These are phyloP conservation scores for Neurospora discreta DNA, from an alignment of 495 filamentous ascomycete species.

Conservation along the genomic window DNA sequence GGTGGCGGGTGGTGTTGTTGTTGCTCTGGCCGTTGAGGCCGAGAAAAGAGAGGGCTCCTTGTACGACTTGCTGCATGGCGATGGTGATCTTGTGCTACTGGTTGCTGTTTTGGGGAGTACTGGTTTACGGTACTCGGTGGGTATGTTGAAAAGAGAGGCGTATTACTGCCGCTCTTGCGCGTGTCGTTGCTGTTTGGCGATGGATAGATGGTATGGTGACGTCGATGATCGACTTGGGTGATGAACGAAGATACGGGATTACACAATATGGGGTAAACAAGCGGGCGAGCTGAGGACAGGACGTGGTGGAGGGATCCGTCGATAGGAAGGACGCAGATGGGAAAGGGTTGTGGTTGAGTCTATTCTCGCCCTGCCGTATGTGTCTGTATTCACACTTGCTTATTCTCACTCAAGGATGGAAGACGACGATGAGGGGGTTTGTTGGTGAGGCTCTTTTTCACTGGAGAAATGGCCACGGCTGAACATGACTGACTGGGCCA, in stretches of 20 bases:
- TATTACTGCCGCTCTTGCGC: neutral
- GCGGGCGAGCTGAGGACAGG: neutral
- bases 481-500: neutral
- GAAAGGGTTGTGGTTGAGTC: neutral
- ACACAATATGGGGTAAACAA: neutral
- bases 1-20: neutral
- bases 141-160: neutral
- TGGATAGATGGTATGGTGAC: neutral
- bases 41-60: constrained; percentile 2
- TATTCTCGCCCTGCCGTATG: neutral
- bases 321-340: neutral
- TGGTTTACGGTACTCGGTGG: neutral
- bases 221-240: neutral
- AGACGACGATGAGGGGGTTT: neutral
- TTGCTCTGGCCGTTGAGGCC: neutral
- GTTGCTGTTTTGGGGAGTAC: neutral
- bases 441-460: neutral
- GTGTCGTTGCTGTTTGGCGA: neutral
- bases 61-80: constrained; percentile 7
- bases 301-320: neutral
- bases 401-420: neutral
- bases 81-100: neutral
- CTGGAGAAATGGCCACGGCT: neutral
- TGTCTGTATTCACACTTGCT: neutral
- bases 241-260: neutral